phyloP scores from a whole-genome alignment of 768 basidiomycete species.

The Stropharia rugosoannulata region DNA sequence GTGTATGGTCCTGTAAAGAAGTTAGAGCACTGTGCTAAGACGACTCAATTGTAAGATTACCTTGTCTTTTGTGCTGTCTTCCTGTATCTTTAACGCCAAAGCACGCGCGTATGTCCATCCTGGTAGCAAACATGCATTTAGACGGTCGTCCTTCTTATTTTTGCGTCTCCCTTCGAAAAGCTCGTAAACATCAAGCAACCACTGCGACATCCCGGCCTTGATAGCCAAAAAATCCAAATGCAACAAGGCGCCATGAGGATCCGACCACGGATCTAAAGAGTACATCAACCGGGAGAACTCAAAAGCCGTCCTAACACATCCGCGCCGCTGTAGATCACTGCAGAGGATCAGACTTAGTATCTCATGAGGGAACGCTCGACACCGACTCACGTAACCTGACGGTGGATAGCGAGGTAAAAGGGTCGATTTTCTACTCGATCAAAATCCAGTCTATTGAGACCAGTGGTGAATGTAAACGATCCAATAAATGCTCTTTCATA shows the following conservation, averaged over 20 bases:
- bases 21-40: background rate
- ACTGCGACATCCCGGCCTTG: conserved; percentile 76
- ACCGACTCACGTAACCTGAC: conserved; percentile 69
- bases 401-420: conserved; percentile 85
- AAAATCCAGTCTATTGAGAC: conserved; percentile 85
- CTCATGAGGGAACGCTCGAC: background rate
- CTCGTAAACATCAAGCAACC: conserved; percentile 74
- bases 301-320: conserved; percentile 86
- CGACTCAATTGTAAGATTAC: conserved; percentile 15
- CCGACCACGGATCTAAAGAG: conserved; percentile 81
- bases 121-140: conserved; percentile 66
- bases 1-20: conserved; percentile 43
- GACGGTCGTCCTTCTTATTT: conserved; percentile 21
- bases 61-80: conserved; percentile 43
- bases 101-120: conserved; percentile 78
- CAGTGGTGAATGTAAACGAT: conserved; percentile 80
- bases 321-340: conserved; percentile 86
- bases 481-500: conserved; percentile 91
- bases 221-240: conserved; percentile 85
- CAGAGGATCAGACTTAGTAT: background rate
- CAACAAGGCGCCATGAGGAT: conserved; percentile 83
- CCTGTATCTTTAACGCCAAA: conserved; percentile 57
- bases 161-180: conserved; percentile 33
- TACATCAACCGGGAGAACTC: conserved; percentile 88
- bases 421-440: conserved; percentile 89